phyloP scores from a whole-genome alignment of 2,329 filamentous ascomycete genomes.

The Zymoseptoria passerinii region DNA sequence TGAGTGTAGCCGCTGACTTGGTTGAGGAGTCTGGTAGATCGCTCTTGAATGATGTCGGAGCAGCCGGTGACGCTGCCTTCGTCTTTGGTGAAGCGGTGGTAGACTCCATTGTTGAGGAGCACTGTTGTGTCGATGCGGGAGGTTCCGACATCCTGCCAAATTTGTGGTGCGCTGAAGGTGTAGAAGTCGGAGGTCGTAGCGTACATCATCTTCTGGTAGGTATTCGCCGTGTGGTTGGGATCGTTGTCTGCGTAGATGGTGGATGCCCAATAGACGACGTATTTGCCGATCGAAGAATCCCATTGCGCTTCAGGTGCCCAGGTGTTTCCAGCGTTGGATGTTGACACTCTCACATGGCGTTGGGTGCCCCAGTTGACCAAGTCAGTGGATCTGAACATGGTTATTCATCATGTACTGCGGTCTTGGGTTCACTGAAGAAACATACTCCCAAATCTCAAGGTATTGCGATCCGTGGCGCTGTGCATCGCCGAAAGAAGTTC shows the following conservation, averaged over 20 bases:
- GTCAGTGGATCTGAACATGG: constrained; percentile 31
- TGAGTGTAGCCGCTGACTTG: constrained; percentile 38
- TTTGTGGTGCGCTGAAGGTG: constrained; percentile 44
- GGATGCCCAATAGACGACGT: constrained; percentile 44
- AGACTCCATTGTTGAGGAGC: constrained; percentile 35
- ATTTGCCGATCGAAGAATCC: constrained; percentile 40
- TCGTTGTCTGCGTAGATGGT: constrained; percentile 42
- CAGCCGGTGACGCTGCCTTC: constrained; percentile 46
- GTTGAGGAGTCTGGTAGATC: constrained; percentile 36
- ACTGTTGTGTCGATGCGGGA: constrained; percentile 49
- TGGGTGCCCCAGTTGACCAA: constrained; percentile 45
- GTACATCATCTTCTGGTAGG: constrained; percentile 50
- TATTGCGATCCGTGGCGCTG: constrained; percentile 43
- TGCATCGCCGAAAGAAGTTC: constrained; percentile 45
- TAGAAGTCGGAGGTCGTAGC: constrained; percentile 49
- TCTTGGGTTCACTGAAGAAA: background rate
- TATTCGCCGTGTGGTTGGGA: constrained; percentile 40
- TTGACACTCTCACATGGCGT: constrained; percentile 43
- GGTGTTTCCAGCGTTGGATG: constrained; percentile 44
- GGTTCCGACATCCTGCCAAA: constrained; percentile 45
- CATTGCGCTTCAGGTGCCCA: constrained; percentile 52
- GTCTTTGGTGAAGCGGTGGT: constrained; percentile 50
- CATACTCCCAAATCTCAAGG: constrained; percentile 45
- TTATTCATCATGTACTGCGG: background rate
- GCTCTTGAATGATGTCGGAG: constrained; percentile 48